Percentiles rank a stretch among this genome's conserved stretches.
phyloP scores from a whole-genome alignment of 169 alveolate species.

The Plasmodium gallinaceum region DNA sequence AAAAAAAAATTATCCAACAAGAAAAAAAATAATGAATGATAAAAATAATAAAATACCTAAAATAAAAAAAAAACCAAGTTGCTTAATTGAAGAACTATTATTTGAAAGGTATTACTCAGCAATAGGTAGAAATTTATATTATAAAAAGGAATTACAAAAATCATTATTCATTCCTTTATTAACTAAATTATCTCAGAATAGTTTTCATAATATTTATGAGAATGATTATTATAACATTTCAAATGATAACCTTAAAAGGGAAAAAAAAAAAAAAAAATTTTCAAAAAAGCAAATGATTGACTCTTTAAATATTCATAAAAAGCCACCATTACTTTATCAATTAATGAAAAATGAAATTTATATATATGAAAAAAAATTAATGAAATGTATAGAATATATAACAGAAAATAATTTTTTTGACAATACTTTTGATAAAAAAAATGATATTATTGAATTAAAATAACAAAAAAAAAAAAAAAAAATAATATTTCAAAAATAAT shows the following conservation, averaged over 20 bases:
- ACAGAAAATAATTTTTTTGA: constrained; percentile 69
- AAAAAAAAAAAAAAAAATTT: not conserved
- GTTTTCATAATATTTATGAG: constrained; percentile 29
- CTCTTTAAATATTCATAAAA: constrained; percentile 61
- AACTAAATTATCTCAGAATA: constrained; percentile 11
- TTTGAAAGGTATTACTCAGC: constrained; percentile 74
- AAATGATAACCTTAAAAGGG: not conserved
- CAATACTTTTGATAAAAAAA: not conserved
- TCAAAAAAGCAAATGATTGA: constrained; percentile 16
- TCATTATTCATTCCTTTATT: constrained; percentile 65
- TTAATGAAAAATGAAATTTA: constrained; percentile 73
- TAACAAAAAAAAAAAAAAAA: not conserved
- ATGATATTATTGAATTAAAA: constrained; percentile 7
- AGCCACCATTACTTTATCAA: constrained; percentile 66
- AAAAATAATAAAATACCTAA: constrained; percentile 16
- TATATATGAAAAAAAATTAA: constrained; percentile 53
- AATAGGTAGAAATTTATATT: constrained; percentile 34
- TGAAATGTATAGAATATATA: constrained; percentile 52
- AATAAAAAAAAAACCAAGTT: constrained; percentile 65
- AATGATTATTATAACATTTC: constrained; percentile 35
- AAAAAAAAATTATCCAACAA: constrained; percentile 69
- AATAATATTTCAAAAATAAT: not conserved
- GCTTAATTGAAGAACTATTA: constrained; percentile 70
- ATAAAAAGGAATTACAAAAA: constrained; percentile 36
- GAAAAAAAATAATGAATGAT: constrained; percentile 16